Conservation (phyloP, 768 basidiomycete species). For the Exidia glandulosa region DNA sequence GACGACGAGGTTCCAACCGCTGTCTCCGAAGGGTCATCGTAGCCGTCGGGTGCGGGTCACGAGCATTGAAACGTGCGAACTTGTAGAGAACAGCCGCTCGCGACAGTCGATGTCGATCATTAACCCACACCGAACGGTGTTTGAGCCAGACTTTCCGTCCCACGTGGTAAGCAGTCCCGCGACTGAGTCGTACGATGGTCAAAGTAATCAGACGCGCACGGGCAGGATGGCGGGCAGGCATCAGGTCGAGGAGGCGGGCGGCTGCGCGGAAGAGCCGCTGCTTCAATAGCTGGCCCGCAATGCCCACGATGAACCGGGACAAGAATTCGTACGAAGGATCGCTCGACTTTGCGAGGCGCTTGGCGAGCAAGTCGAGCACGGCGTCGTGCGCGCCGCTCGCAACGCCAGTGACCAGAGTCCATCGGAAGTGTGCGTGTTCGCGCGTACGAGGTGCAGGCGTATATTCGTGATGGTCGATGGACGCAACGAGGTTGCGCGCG, state of each 20-base stretch:
- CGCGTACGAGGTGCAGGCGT: background rate
- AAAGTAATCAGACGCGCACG: background rate
- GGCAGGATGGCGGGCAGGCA: background rate
- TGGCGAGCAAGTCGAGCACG: background rate
- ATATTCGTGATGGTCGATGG: background rate
- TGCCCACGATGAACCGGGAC: background rate
- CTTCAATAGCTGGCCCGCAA: background rate
- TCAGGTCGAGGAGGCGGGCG: background rate
- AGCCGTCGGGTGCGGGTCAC: background rate
- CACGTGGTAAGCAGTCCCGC: background rate
- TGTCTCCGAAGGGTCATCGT: background rate
- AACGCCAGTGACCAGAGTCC: background rate
- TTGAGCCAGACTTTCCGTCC: background rate
- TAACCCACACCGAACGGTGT: background rate
- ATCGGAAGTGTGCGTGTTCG: background rate
- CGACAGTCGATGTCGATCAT: background rate
- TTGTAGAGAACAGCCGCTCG: background rate
- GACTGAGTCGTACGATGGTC: background rate
- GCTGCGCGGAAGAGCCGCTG: background rate
- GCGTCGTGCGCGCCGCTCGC: background rate
- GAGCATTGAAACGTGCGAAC: background rate
- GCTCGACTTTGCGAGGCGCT: background rate
- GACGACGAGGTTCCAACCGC: background rate
- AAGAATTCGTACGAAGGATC: background rate
- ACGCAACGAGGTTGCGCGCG: background rate